Base-by-base conservation (phyloP, 768 basidiomycete species). In the Amanita rimosa region DNA sequence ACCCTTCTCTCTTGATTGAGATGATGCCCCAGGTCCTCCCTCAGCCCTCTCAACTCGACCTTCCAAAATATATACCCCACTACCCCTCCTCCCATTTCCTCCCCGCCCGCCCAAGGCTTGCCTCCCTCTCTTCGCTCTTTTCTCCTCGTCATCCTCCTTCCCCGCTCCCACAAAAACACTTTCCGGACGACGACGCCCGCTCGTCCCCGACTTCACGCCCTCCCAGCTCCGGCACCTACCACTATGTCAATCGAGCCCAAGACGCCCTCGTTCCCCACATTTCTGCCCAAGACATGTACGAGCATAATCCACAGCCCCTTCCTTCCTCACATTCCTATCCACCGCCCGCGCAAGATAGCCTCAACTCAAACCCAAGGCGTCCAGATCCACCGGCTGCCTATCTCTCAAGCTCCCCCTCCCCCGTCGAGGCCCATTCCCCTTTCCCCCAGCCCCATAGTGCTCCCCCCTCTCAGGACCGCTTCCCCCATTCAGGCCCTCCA, bases 381-480 rank as follows among this genome's bases (percentile, higher is more conserved):
- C 58, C 62, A 39, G 58, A 62, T 44, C 44, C 54, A 34, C 53
- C 46, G 45, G 47, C 49, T 35, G 48, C 63, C 36, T 63, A 67
- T 55, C 50, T 65, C 31, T 64, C 71, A 42, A 65, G 68, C 46
- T 71, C 74, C 10, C 71, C 73, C 37, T 72, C 74, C 50, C 70
- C 72, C 37, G 61, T 64, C 4, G 73, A 72, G 51, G 53, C 62
- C 49, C 69, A 66, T 53, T 58, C 62, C 16, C 54, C 65, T 33
- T 65, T 70, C 59, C 66, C 68, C 44, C 65, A 65, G 45, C 62
- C 69, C 29, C 60, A 66, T 52, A 67, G 65, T 49, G 67, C 72
- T 54, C 70, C 70, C 43, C 68, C 66, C 49, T 60, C 71, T 45
- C 70, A 72, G 51, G 64, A 67, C 56, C 70, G 70, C 48, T 75